These are phyloP conservation scores for Orbilia oligospora DNA, from an alignment of 2,329 filamentous ascomycete genomes.

Conservation along the genomic window DNA sequence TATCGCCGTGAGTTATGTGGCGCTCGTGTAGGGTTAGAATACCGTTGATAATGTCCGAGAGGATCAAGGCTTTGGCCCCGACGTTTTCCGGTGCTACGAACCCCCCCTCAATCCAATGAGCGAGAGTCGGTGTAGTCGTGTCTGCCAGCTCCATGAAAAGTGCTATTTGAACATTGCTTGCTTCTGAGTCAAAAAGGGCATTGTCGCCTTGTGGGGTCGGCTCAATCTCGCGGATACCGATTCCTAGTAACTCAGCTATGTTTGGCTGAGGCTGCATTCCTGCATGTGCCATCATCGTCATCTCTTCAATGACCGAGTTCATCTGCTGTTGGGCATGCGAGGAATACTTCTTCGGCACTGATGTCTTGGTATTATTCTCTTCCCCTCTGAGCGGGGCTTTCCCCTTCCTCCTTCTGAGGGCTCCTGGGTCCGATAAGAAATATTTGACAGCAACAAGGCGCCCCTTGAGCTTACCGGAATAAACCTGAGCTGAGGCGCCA, in stretches of 20 bases:
- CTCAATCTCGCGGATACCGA: constrained; percentile 13
- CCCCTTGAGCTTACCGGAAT: constrained; percentile 1
- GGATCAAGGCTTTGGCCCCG: constrained; percentile 8
- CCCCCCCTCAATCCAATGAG: constrained; percentile 9
- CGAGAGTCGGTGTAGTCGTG: background rate
- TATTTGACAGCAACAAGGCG: constrained; percentile 5
- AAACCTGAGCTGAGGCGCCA: constrained; percentile 10
- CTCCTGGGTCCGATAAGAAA: constrained; percentile 8
- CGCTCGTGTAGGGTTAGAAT: background rate
- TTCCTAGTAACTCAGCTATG: constrained; percentile 11
- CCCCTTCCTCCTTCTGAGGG: constrained; percentile 2
- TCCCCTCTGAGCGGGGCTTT: background rate
- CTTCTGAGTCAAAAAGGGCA: constrained; percentile 13
- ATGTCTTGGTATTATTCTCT: background rate
- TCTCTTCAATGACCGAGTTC: constrained; percentile 2
- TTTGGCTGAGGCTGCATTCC: constrained; percentile 17
- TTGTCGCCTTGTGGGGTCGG: background rate
- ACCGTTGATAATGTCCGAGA: constrained; percentile 18
- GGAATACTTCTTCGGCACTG: constrained; percentile 8
- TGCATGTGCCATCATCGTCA: constrained; percentile 13
- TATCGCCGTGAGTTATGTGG: constrained; percentile 18
- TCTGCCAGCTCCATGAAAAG: constrained; percentile 14
- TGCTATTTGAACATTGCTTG: constrained; percentile 6
- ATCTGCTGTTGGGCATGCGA: constrained; percentile 2
- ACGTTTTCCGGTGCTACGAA: background rate